Base-by-base conservation (phyloP, 345 rosid genomes). In the Excoecaria agallocha region DNA sequence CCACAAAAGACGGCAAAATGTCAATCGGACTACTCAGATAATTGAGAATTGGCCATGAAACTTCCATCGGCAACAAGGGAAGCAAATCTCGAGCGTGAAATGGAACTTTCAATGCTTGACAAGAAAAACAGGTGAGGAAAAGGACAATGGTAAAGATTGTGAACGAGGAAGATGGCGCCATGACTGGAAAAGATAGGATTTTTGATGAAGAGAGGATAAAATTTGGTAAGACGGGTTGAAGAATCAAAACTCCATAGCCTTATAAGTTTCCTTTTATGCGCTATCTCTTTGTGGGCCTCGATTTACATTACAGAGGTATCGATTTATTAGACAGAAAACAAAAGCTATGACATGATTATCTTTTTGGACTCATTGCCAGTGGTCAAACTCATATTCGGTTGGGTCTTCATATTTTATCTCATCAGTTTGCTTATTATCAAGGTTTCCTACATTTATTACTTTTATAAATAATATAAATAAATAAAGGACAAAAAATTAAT, bases 41-140 rank as follows among this genome's bases (percentile, higher is more conserved):
- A 79, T 87, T 87, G 70, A 95, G 89, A 69, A 95, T 69, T 50
- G 96, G 96, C 97, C 99, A 90, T 0, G 98, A 86, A 41, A 90
- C 81, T 69, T 89, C 89, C 66, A 88, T 77, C 0, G 99, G 97
- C 66, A 95, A 73, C 52, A 90, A 66, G 35, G 98, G 98, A 35
- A 95, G 88, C 43, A 86, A 65, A 73, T 95, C 99, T 48, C 77
- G 83, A 9, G 94, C 89, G 82, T 86, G 94, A 76, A 94, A 89
- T n/a, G 82, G 82, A 13, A 74, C 48, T 12, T 83, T 63, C 57
- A 58, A 63, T 0, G 82, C 78, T 41, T 37, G 76, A 0, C 78
- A 52, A 11, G 72, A 43, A 48, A 56, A 50, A 41, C 72, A 50
- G n/a, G 74, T 62, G 24, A 72, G 55, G 25, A 70, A 68, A 50